Conservation (phyloP, 1,284 basidiomycete species). For the Baeospora myosura region DNA sequence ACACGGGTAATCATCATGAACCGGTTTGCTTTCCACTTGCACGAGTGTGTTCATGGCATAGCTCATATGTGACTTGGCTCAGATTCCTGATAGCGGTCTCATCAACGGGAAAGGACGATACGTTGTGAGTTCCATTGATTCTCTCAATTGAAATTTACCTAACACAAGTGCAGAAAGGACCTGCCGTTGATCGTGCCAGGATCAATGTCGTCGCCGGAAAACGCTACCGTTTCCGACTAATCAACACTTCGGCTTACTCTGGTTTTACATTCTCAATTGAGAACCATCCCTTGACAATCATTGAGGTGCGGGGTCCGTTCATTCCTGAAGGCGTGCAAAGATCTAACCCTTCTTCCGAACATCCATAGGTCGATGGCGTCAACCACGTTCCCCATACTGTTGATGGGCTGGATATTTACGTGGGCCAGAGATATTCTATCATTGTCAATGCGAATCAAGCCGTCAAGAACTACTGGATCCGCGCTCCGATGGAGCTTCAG, state of each 20-base stretch:
- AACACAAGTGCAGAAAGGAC: slow-evolving; percentile 10
- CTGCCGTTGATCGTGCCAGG: slow-evolving; percentile 31
- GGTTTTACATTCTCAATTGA: slow-evolving; percentile 36
- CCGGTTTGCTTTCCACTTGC: slow-evolving; percentile 10
- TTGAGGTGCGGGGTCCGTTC: slow-evolving; percentile 18
- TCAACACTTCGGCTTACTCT: slow-evolving; percentile 33
- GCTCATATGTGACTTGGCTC: not conserved
- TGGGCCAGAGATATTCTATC: slow-evolving; percentile 47
- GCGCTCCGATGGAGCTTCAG: slow-evolving; percentile 11
- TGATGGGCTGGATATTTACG: slow-evolving; percentile 35
- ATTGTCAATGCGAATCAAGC: slow-evolving; percentile 19
- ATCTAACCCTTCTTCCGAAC: not conserved
- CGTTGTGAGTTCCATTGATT: slow-evolving; percentile 7
- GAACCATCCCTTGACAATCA: slow-evolving; percentile 44
- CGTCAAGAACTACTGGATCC: slow-evolving; percentile 10
- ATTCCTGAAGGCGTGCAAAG: slow-evolving; percentile 11
- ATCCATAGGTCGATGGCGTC: slow-evolving; percentile 34
- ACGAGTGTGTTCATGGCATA: not conserved
- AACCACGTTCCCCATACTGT: slow-evolving; percentile 36
- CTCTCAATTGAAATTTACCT: not conserved
- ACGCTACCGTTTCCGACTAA: slow-evolving; percentile 44
- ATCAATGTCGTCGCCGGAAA: slow-evolving; percentile 39
- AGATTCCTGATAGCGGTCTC: slow-evolving; percentile 27
- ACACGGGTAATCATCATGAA: slow-evolving; percentile 9
- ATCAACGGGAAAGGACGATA: slow-evolving; percentile 43